Evolutionary conservation across 495 filamentous ascomycete genomes (phyloP).

Genomic region (Aspergillus carlsbadensis): DNA sequence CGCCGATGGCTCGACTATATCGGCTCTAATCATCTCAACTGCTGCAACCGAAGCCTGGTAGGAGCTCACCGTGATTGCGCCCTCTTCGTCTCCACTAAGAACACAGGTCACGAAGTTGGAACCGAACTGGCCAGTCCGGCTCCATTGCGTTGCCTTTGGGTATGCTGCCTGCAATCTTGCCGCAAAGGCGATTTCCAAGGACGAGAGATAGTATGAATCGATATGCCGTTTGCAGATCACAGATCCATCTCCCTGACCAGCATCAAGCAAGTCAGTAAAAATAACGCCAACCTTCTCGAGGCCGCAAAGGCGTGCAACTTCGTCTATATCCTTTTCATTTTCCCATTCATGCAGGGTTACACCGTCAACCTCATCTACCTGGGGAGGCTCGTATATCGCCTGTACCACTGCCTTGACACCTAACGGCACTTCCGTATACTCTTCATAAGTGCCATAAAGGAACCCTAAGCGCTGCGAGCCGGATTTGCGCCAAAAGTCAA

Average conservation of each 20-base stretch:
- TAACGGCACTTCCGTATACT: conserved; percentile 89
- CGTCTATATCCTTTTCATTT: conserved; percentile 78
- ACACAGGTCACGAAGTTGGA: conserved; percentile 98
- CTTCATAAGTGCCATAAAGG: conserved; percentile 85
- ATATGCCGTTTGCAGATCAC: conserved; percentile 95
- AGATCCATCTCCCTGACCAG: conserved; percentile 72
- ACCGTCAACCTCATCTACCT: conserved; percentile 87
- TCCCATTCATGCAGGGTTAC: conserved; percentile 86
- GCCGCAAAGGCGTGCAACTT: conserved; percentile 80
- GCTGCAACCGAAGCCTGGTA: conserved; percentile 95
- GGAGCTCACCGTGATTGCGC: conserved; percentile 81
- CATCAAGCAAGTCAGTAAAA: conserved; percentile 89
- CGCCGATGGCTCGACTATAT: conserved; percentile 92
- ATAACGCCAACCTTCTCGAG: conserved; percentile 91
- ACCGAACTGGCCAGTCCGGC: conserved; percentile 88
- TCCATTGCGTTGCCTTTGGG: conserved; percentile 95
- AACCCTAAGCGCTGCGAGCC: conserved; percentile 81
- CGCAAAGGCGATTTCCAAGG: conserved; percentile 87
- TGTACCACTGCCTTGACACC: conserved; percentile 97
- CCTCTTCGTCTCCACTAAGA: conserved; percentile 85
- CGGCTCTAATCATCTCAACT: conserved; percentile 93
- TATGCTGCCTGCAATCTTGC: conserved; percentile 82
- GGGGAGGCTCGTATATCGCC: conserved; percentile 95
- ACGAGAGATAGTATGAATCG: conserved; percentile 92
- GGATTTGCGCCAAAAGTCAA: conserved; percentile 87